Base-by-base conservation (phyloP, 169 alveolate genomes). In the Theileria equi region DNA sequence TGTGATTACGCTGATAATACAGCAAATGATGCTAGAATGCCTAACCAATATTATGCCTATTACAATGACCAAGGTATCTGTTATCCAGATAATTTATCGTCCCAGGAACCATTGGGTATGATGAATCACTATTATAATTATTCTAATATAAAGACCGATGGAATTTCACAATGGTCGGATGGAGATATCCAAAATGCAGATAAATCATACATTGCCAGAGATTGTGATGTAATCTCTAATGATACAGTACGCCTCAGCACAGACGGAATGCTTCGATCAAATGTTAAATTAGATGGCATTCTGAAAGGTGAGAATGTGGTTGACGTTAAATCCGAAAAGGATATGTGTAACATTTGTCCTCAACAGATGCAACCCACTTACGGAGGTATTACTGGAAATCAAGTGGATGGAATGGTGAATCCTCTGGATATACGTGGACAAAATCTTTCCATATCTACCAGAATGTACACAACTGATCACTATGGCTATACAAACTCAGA, bases 401-500 rank as follows among this genome's bases (percentile, higher is more conserved):
- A 13, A 38, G 13, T 38, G n/a, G 45, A 38, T 38, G 45, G 19
- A 13, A 38, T 13, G 13, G 45, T 13, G 13, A 38, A 38, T 38
- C 45, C 45, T 13, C 13, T 38, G 19, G 45, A 38, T 38, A 13
- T 59, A 1, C 54, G 44, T 19, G 50, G 44, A 2, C 66, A 40
- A 5, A 59, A 59, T 59, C 68, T 43, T 13, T 59, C 69, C 29
- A 45, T 59, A 2, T 59, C 69, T 2, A 59, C 69, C 3, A 1
- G 69, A 6, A 34, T 59, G 54, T 59, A 59, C 69, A 43, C 69
- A 2, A 44, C 13, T 1, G 69, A 59, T 41, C 69, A 59, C 36
- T 59, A 59, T 45, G 57, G 57, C 66, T 59, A 59, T 59, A 44
- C 43, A 6, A 59, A 59, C 36, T 43, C 54, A 6, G 69, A 59